Base-by-base conservation (phyloP, 2,329 filamentous ascomycete genomes). In the Xylaria sp. region DNA sequence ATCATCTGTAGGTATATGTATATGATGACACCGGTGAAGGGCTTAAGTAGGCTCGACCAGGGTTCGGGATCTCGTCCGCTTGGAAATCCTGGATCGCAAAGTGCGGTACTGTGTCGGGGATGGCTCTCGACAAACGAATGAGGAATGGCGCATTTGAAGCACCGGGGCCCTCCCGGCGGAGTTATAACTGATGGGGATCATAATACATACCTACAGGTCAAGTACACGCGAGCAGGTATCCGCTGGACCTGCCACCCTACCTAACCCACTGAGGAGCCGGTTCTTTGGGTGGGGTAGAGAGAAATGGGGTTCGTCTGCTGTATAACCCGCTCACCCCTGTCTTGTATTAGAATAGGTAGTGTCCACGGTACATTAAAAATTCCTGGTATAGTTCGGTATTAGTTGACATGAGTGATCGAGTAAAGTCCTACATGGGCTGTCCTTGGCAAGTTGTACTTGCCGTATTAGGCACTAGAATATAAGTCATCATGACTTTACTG, bases 241-340 rank as follows among this genome's bases (percentile, higher is more conserved):
- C 58, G 53, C 66, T 23, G 40, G 63, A 4, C 59, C 31, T 67
- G 56, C 44, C 40, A 59, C 44, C 65, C 59, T 58, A 73, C 73
- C 74, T 75, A 74, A 74, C 74, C 74, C 73, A 75, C 60, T 71
- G 31, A 28, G 54, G 28, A 53, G 51, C 49, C 44, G 60, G 38
- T 42, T 42, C 36, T 60, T n/a, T 58, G 44, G 13, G 66, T 63
- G 66, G 66, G 51, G 63, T 36, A 26, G 33, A 33, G 33, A 59
- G 20, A 66, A 33, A 65, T 71, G 70, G 73, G 73, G 70, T 69
- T 69, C 63, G 53, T 46, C 66, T 56, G 31, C 17, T 56, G 33
- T 66, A 51, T 65, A 63, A 66, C 48, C 65, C 65, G 42, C 36
- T 58, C 61, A 20, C 63, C 67, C 67, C 68, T 70, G 65, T 68